Conservation (phyloP, 2,329 filamentous ascomycete genomes). For the Fusarium nygamai region DNA sequence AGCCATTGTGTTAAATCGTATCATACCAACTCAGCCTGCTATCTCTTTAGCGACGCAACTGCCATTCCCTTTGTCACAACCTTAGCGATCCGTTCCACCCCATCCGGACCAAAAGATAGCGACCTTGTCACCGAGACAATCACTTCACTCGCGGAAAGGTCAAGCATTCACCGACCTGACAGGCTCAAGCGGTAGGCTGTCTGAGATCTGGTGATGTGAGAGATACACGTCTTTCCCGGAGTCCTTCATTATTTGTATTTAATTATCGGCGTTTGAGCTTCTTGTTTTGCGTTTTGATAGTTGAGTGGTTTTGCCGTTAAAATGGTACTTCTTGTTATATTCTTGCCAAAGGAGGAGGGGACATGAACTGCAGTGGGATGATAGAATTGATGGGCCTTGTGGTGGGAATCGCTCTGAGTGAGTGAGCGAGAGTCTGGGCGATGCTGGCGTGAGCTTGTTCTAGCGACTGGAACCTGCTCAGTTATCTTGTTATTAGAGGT, state of each 20-base stretch:
- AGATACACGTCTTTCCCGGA: constrained; percentile 18
- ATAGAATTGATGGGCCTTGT: constrained; percentile 20
- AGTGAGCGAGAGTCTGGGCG: constrained; percentile 7
- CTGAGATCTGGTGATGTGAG: constrained; percentile 12
- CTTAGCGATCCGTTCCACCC: constrained; percentile 32
- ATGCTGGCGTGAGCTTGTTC: background rate
- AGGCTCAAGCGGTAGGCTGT: constrained; percentile 25
- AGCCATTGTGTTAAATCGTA: constrained; percentile 43
- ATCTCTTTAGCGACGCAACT: constrained; percentile 42
- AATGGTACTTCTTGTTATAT: constrained; percentile 22
- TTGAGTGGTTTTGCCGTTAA: constrained; percentile 7
- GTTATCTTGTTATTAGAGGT: constrained; percentile 24
- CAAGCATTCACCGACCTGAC: constrained; percentile 30
- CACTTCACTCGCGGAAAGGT: constrained; percentile 11
- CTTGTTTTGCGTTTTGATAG: constrained; percentile 15
- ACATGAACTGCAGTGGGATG: constrained; percentile 8
- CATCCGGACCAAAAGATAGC: constrained; percentile 24
- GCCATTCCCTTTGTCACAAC: constrained; percentile 42
- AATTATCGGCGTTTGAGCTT: constrained; percentile 40
- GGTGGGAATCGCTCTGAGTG: constrained; percentile 5
- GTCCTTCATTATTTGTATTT: constrained; percentile 40
- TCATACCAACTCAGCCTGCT: constrained; percentile 39
- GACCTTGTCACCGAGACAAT: constrained; percentile 29
- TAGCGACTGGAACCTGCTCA: constrained; percentile 14
- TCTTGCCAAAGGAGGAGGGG: constrained; percentile 10